phyloP scores from a whole-genome alignment of 2,329 filamentous ascomycete species.

The Hawksworthiomyces lignivorus region DNA sequence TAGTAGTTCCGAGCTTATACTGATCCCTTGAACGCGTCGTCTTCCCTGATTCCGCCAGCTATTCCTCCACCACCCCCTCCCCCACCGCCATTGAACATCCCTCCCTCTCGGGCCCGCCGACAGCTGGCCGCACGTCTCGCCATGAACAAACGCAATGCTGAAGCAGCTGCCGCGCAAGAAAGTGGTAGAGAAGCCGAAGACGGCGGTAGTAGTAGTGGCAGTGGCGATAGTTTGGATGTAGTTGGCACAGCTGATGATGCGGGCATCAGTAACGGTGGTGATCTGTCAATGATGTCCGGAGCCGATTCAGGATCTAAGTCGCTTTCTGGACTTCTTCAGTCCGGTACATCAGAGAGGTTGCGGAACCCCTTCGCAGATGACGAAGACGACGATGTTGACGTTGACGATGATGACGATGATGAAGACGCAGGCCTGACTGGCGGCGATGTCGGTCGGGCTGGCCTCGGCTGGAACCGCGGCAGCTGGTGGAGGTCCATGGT shows the following conservation, averaged over 20 bases:
- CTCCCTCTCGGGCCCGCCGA: slow-evolving; percentile 76
- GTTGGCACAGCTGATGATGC: no score
- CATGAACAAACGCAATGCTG: slow-evolving; percentile 57
- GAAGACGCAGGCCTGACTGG: slow-evolving; percentile 30
- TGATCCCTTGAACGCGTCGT: slow-evolving; percentile 42
- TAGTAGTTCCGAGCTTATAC: slow-evolving; percentile 52
- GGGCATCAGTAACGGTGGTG: not conserved
- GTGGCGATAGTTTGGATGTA: not conserved
- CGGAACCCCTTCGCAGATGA: slow-evolving; percentile 51
- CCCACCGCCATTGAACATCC: slow-evolving; percentile 67
- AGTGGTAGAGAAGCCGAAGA: slow-evolving; percentile 28
- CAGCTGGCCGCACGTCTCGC: slow-evolving; percentile 86
- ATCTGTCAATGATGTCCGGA: slow-evolving; percentile 1
- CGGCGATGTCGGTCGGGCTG: slow-evolving; percentile 20
- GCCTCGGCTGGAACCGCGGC: slow-evolving; percentile 25
- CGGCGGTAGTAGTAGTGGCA: not conserved
- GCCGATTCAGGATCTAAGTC: slow-evolving; percentile 1
- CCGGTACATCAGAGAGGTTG: slow-evolving; percentile 22
- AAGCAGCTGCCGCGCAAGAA: slow-evolving; percentile 35
- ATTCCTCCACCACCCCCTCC: slow-evolving; percentile 58
- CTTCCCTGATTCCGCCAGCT: slow-evolving; percentile 48
- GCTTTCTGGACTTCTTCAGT: slow-evolving; percentile 6
- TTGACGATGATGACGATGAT: slow-evolving; percentile 29
- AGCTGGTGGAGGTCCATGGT: slow-evolving; percentile 30
- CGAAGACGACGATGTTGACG: slow-evolving; percentile 27